phyloP scores from a whole-genome alignment of 2,329 filamentous ascomycete genomes.

The Fusarium siculi region DNA sequence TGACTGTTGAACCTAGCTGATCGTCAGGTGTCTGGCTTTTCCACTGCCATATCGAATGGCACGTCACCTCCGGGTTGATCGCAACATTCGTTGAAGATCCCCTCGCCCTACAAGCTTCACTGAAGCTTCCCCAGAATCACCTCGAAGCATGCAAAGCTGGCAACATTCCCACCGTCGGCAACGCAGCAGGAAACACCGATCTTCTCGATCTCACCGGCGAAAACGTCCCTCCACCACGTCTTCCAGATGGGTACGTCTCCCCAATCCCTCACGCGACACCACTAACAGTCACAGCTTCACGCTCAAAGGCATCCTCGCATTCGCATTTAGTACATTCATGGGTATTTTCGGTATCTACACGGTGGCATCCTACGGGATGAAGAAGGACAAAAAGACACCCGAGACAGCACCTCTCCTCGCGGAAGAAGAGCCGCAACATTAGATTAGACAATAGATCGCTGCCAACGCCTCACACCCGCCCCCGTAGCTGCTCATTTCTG shows the following conservation, averaged over 20 bases:
- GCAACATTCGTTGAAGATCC: constrained; percentile 74
- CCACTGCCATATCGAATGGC: constrained; percentile 87
- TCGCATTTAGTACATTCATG: constrained; percentile 76
- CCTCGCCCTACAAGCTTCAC: constrained; percentile 66
- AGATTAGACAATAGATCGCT: constrained; percentile 15
- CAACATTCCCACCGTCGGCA: constrained; percentile 67
- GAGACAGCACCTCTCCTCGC: constrained; percentile 42
- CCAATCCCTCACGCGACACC: neutral
- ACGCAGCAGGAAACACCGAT: constrained; percentile 80
- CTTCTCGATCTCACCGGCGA: constrained; percentile 71
- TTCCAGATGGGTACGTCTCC: constrained; percentile 69
- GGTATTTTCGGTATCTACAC: constrained; percentile 75
- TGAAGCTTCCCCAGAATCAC: constrained; percentile 70
- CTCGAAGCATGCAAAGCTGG: constrained; percentile 66
- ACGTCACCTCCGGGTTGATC: constrained; percentile 73
- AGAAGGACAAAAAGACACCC: constrained; percentile 25
- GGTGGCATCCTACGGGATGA: constrained; percentile 72
- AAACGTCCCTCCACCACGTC: constrained; percentile 61
- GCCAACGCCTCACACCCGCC: constrained; percentile 2
- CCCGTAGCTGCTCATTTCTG: neutral
- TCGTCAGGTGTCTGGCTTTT: constrained; percentile 71
- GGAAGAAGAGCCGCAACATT: neutral
- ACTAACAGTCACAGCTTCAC: constrained; percentile 64
- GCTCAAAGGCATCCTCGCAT: constrained; percentile 74
- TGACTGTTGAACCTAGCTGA: neutral